phyloP scores from a whole-genome alignment of 495 filamentous ascomycete species.

The Aspergillus conjunctus region DNA sequence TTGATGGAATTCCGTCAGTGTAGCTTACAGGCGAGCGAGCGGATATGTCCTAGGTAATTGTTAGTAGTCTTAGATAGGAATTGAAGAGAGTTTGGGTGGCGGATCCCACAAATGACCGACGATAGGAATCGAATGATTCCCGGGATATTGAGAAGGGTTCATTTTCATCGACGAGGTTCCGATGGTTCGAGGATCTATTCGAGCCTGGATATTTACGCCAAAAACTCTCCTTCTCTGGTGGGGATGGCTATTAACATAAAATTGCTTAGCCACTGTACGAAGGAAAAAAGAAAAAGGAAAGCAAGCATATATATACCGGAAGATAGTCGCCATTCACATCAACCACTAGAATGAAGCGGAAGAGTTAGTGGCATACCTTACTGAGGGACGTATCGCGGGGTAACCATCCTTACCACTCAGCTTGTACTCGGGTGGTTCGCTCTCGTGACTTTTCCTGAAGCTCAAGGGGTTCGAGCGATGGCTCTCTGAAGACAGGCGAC shows the following conservation, averaged over 20 bases:
- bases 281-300: neutral
- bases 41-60: conserved; percentile 75
- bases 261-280: conserved; percentile 23
- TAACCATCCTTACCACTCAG: conserved; percentile 68
- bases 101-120: conserved; percentile 84
- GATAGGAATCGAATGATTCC: conserved; percentile 97
- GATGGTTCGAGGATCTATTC: conserved; percentile 68
- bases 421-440: conserved; percentile 74
- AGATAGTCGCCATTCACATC: conserved; percentile 97
- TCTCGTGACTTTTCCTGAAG: conserved; percentile 57
- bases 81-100: too few relatives aligned
- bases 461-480: conserved; percentile 52
- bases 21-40: conserved; percentile 77
- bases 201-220: conserved; percentile 76
- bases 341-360: conserved; percentile 64
- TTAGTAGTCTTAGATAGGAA: neutral
- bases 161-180: conserved; percentile 71
- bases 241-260: conserved; percentile 68
- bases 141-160: conserved; percentile 96
- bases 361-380: conserved; percentile 11
- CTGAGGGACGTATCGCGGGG: neutral
- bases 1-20: conserved; percentile 57
- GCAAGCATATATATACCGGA: conserved; percentile 60
- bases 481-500: conserved; percentile 47
- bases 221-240: conserved; percentile 79